Evolutionary conservation across 768 basidiomycete genomes (phyloP), one percentile per base, ranked within the genome.

Genomic region (Pseudohyphozyma bogoriensis): DNA sequence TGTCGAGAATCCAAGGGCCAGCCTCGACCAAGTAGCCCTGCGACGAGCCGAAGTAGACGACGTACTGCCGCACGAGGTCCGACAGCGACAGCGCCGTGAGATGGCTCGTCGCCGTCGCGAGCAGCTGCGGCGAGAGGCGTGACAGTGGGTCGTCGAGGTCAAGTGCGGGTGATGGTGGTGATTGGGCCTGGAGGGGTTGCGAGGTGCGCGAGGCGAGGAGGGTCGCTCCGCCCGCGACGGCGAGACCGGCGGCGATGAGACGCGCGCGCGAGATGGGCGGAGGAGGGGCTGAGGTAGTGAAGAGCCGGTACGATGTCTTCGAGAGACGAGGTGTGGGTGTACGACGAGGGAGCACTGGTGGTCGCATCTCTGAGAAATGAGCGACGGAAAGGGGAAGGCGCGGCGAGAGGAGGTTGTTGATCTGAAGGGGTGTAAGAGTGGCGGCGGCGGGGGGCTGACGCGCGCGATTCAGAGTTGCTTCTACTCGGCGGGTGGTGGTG

Each of bases 11-110:
- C 57, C 61, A 61, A 10, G 68, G 68, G 0, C 55, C 68, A 4
- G 56, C 37, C 12, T 51, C 39, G 36, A 69, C 68, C 31, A 69
- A 53, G 3, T 53, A 28, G 5, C 57, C 28, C 53, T 56, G 53
- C 20, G 52, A 58, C 26, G 57, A 59, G 42, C 59, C 55, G 28
- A 55, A 54, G 51, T 62, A 69, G 24, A 69, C 68, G 42, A 69
- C 20, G 44, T 56, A 69, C 35, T 63, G 58, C 18, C 62, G 59
- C 16, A 61, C 9, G 46, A 69, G 63, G 31, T 68, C 62, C 0
- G 31, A 13, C 3, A 65, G 6, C 15, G 32, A 9, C 6, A 40
- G 42, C 8, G 32, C 18, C 11, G 47, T 40, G 10, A 68, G 33
- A 51, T 68, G 67, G 0, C 54, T 56, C 6, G 67, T 59, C 3